Base-by-base conservation (phyloP, 495 filamentous ascomycete genomes). In the Tricharina praecox region DNA sequence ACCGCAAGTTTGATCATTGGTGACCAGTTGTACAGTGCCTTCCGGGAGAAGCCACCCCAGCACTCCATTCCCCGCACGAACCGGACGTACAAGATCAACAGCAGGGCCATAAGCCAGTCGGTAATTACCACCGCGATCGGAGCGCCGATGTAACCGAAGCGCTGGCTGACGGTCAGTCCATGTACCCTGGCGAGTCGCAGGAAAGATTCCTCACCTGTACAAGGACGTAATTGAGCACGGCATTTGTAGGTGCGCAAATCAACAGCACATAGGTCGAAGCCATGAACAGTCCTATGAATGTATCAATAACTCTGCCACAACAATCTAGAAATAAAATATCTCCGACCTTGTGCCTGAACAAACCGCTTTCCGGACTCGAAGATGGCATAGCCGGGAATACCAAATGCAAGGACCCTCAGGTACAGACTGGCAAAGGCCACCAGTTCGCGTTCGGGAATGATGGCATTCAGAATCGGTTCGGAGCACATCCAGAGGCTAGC, bases 41-140 rank as follows among this genome's bases (percentile, higher is more conserved):
- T 66, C 42, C 59, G 65, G 1, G 76, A 78, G 49, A 93, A 76
- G 0, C 87, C 87, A 50, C 81, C 79, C 87, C 87, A 95, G 64
- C 87, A 86, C 49, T 86, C 73, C 34, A 69, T 78, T 1, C 87
- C 87, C 19, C 72, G 67, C 38, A 93, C 60, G 53, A 86, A 85
- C 10, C 74, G 66, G 18, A 86, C 70, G 59, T 93, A 93, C 23
- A 79, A 59, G 41, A 86, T 73, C 8, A 93, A 68, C 23, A 79
- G 63, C 11, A 87, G 43, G 0, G 85, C 82, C 53, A 93, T 74
- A n/a, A 92, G 69, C 54, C 69, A 84, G 53, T 93, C 9, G 0
- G 81, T 86, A 34, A 92, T 74, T 18, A 74, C 76, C 20, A 93
- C 82, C 2, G 87, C 84, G 40, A 84, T 79, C 0, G 87, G 85